Percentiles rank a stretch among this genome's conserved stretches.
Conservation (phyloP, 495 filamentous ascomycete species). For the Schizothecium vesticola region DNA sequence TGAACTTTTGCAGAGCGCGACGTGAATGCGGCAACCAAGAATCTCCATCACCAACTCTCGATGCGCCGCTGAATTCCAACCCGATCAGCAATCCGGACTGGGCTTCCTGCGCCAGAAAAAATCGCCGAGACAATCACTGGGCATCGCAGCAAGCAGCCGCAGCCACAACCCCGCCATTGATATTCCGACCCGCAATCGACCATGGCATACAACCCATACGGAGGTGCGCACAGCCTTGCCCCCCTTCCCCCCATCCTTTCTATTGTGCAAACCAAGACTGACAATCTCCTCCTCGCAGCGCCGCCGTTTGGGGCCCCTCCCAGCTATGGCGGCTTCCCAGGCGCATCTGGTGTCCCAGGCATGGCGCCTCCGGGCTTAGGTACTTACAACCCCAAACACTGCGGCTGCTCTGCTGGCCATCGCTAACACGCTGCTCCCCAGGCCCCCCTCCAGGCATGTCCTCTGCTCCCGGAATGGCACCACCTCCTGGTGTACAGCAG, state of each 20-base stretch:
- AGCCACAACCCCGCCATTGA: background rate
- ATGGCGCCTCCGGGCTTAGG: slow-evolving; percentile 81
- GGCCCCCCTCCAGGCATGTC: slow-evolving; percentile 68
- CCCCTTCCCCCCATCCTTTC: background rate
- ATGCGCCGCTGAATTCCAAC: background rate
- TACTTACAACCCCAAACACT: slow-evolving; percentile 28
- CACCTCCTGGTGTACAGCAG: slow-evolving; percentile 76
- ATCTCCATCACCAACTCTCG: background rate
- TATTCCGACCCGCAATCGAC: slow-evolving; percentile 1
- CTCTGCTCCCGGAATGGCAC: slow-evolving; percentile 70
- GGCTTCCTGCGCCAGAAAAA: background rate
- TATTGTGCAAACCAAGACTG: background rate
- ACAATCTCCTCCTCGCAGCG: slow-evolving; percentile 19
- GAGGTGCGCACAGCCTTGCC: slow-evolving; percentile 49
- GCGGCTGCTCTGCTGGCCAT: slow-evolving; percentile 23
- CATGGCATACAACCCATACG: slow-evolving; percentile 76
- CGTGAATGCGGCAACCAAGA: slow-evolving; percentile 2
- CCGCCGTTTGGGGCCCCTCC: slow-evolving; percentile 67
- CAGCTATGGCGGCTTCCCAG: slow-evolving; percentile 67
- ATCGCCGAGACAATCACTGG: background rate
- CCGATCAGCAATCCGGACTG: background rate
- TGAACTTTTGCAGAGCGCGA: slow-evolving; percentile 15
- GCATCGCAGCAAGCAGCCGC: background rate
- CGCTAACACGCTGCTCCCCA: slow-evolving; percentile 19
- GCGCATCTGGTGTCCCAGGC: slow-evolving; percentile 52